A percentile compares a stretch with the other conserved stretches of the same genome.
Evolutionary conservation across 305 asterid species (phyloP).

Genomic region (Solanum hybrid): DNA sequence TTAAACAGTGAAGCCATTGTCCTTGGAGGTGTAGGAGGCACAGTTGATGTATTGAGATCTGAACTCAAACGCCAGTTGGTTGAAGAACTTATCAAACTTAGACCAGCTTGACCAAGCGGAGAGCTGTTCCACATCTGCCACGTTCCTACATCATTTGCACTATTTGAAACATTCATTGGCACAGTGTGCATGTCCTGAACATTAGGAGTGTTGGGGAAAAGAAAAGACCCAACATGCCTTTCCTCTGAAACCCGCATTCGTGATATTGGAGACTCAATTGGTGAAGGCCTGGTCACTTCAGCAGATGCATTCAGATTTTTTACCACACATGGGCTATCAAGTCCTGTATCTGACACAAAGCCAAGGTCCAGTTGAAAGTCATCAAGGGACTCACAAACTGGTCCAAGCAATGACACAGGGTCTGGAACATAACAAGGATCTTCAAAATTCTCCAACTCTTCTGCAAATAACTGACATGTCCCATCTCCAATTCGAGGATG

Average conservation of each 20-base stretch:
- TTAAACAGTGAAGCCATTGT: constrained; percentile 93
- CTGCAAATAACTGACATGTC: constrained; percentile 48
- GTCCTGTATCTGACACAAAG: constrained; percentile 39
- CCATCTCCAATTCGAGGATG: constrained; percentile 50
- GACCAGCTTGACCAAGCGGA: constrained; percentile 75
- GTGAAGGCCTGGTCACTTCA: constrained; percentile 65
- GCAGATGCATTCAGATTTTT: constrained; percentile 40
- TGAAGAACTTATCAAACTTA: constrained; percentile 60
- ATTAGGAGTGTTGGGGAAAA: constrained; percentile 36
- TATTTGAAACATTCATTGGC: constrained; percentile 25
- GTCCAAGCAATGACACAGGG: constrained; percentile 85
- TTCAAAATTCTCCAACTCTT: constrained; percentile 79
- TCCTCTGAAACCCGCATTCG: constrained; percentile 68
- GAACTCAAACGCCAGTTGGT: constrained; percentile 63
- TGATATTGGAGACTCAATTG: constrained; percentile 82
- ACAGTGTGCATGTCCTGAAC: constrained; percentile 29
- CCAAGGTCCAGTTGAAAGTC: constrained; percentile 80
- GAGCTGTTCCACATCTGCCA: constrained; percentile 98
- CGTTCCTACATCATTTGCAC: constrained; percentile 44
- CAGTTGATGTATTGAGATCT: constrained; percentile 41
- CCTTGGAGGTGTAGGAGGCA: constrained; percentile 55
- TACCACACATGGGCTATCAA: constrained; percentile 38
- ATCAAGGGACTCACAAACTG: constrained; percentile 92
- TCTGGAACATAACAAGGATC: constrained; percentile 97
- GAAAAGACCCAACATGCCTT: constrained; percentile 33